Base-by-base conservation (phyloP, 2,329 filamentous ascomycete genomes). In the Thyridium curvatum region DNA sequence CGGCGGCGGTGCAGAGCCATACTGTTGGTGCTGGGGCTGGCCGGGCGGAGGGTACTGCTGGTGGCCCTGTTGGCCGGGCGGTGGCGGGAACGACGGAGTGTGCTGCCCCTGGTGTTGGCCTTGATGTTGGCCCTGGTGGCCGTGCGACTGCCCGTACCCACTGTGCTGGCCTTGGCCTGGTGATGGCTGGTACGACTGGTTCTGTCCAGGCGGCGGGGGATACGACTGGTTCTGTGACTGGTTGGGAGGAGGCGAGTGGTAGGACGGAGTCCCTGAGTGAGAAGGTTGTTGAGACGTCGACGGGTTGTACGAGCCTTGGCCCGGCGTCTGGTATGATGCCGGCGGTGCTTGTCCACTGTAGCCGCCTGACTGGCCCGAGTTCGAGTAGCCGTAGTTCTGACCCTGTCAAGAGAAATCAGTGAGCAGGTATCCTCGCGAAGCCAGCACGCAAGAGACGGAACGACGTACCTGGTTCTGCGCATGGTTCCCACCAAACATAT, bases 261-360 rank as follows among this genome's bases (percentile, higher is more conserved):
- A 59, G 10, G 56, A 49, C 28, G 54, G 51, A 37, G 51, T 40
- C 28, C 44, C 41, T 28, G 53, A 45, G 21, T 56, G 50, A 13
- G 46, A 31, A 6, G 50, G 48, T 7, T 54, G 50, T 33, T 55
- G 53, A 30, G 46, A 53, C 8, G 51, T 42, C n/a, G 45, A 50
- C 15, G 47, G 44, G 35, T 34, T 50, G 46, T 45, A 42, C 18
- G 49, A 42, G 35, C 48, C 38, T 32, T 47, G 46, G 18, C 55
- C 52, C 15, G 56, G 53, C 18, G 54, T 61, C 49, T 80, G 73
- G 54, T 82, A 82, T 7, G 75, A 71, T 12, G 71, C 59, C n/a
- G 77, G 74, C 12, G 82, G 82, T 30, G 80, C 77, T 41, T 74
- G 68, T 40, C 79, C 82, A 43, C 65, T 71, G 56, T 85, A 86